Percentiles rank a stretch among this genome's conserved stretches.
Evolutionary conservation across 495 filamentous ascomycete species (phyloP).

Genomic region (Aspergillus panamensis): DNA sequence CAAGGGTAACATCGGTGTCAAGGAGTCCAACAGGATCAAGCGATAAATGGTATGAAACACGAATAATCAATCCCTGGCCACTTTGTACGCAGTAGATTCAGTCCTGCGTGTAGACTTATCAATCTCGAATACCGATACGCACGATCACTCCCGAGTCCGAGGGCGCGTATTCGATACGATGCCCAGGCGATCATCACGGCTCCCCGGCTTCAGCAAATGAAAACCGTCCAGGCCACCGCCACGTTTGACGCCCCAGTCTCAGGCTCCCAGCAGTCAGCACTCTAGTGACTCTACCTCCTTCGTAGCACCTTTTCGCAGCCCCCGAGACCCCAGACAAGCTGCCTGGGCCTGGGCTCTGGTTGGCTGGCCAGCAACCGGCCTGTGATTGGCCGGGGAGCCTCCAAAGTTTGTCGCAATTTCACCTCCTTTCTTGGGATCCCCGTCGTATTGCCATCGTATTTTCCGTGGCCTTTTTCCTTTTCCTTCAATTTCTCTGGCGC

Average conservation of each 20-base stretch:
- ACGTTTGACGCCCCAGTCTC: not conserved
- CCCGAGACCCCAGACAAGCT: constrained; percentile 6
- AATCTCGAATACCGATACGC: too few species aligned
- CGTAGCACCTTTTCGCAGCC: not conserved
- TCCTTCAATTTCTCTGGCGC: constrained; percentile 11
- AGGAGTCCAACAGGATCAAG: not conserved
- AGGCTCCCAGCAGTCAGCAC: not conserved
- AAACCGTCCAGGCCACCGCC: not conserved
- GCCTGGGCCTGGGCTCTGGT: not conserved
- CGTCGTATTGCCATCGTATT: constrained; percentile 22
- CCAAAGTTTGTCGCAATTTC: constrained; percentile 24
- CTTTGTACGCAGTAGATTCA: too few species aligned
- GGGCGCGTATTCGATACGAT: constrained; percentile 1
- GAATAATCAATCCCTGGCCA: not conserved
- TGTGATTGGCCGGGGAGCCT: constrained; percentile 24
- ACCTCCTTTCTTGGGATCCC: constrained; percentile 24
- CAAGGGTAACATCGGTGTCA: too few species aligned
- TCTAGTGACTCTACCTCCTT: too few species aligned
- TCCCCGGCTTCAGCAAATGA: too few species aligned
- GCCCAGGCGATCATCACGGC: not conserved
- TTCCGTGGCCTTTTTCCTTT: constrained; percentile 17
- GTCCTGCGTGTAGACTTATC: too few species aligned
- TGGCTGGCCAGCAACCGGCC: constrained; percentile 9
- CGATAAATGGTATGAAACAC: not conserved
- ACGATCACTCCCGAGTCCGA: too few species aligned